Evolutionary conservation across 1,139 yeast species (phyloP).

Genomic region (Hemisphaericaspora xylanilytica): DNA sequence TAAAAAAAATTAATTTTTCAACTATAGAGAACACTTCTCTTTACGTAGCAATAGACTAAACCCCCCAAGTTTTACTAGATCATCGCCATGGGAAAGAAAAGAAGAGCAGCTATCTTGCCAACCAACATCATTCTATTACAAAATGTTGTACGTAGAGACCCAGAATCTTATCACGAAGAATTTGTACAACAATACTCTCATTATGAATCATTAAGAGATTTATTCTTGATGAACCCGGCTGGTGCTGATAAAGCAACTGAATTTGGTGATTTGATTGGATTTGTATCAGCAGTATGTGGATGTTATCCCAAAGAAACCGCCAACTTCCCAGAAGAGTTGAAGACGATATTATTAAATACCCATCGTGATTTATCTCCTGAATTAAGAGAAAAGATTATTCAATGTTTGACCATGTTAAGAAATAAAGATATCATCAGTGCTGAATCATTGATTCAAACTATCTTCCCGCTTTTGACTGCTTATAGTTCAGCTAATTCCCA

Average conservation of each 20-base stretch:
- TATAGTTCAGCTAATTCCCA: slow-evolving; percentile 43
- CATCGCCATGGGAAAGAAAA: slow-evolving; percentile 78
- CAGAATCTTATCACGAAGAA: slow-evolving; percentile 90
- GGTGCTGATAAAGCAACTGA: slow-evolving; percentile 64
- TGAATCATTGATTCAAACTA: slow-evolving; percentile 76
- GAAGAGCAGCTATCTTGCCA: slow-evolving; percentile 90
- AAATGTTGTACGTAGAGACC: slow-evolving; percentile 90
- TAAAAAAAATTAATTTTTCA: too few species aligned
- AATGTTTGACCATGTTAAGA: slow-evolving; percentile 83
- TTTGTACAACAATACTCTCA: slow-evolving; percentile 89
- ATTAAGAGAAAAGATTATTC: slow-evolving; percentile 86
- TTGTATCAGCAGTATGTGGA: slow-evolving; percentile 85
- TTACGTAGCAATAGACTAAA: too few species aligned
- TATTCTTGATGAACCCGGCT: slow-evolving; percentile 67
- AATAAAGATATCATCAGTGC: slow-evolving; percentile 81
- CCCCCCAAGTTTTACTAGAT: too few species aligned
- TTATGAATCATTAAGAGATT: slow-evolving; percentile 85
- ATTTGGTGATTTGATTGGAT: slow-evolving; percentile 82
- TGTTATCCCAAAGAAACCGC: slow-evolving; percentile 90
- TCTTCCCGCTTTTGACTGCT: slow-evolving; percentile 77
- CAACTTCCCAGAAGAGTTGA: slow-evolving; percentile 77
- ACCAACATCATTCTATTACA: slow-evolving; percentile 88
- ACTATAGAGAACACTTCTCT: too few species aligned
- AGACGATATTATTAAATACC: slow-evolving; percentile 62
- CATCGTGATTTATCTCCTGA: slow-evolving; percentile 83